Evolutionary conservation across 176 grass and related monocot species (phyloP).

Genomic region (Elymus sibiricus): DNA sequence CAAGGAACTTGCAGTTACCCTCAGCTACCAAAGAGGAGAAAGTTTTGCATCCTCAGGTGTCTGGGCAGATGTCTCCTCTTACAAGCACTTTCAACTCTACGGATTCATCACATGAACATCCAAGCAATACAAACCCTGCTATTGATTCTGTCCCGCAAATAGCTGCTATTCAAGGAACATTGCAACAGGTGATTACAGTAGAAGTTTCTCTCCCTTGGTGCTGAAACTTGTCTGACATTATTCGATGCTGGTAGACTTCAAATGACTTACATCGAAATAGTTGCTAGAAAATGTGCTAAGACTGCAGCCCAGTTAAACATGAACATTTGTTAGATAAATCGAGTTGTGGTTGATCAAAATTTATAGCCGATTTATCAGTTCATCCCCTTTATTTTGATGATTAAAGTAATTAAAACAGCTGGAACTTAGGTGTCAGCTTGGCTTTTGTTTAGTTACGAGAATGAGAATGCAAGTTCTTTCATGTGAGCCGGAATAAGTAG

Average conservation of each 20-base stretch:
- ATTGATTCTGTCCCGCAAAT: conserved; percentile 43
- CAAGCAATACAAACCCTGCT: conserved; percentile 38
- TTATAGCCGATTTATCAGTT: neutral
- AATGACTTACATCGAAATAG: neutral
- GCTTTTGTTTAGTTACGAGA: neutral
- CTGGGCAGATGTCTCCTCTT: conserved; percentile 32
- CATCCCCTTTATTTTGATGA: neutral
- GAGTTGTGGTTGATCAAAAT: neutral
- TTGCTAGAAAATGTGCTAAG: neutral
- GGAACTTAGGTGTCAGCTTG: neutral
- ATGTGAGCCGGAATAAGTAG: neutral
- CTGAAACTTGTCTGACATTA: neutral
- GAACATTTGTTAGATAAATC: neutral
- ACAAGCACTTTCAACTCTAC: conserved; percentile 45
- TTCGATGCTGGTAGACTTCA: neutral
- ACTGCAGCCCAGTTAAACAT: neutral
- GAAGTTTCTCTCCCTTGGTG: neutral
- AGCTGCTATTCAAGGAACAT: conserved; percentile 54
- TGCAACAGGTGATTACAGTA: conserved; percentile 59
- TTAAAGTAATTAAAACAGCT: neutral
- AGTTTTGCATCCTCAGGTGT: conserved; percentile 45
- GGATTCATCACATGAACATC: conserved; percentile 49
- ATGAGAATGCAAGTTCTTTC: neutral
- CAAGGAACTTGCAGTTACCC: conserved; percentile 31
- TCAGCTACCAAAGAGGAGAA: conserved; percentile 49